These are phyloP conservation scores for Malus fusca DNA, from an alignment of 306 rosid genomes.

Conservation along the genomic window DNA sequence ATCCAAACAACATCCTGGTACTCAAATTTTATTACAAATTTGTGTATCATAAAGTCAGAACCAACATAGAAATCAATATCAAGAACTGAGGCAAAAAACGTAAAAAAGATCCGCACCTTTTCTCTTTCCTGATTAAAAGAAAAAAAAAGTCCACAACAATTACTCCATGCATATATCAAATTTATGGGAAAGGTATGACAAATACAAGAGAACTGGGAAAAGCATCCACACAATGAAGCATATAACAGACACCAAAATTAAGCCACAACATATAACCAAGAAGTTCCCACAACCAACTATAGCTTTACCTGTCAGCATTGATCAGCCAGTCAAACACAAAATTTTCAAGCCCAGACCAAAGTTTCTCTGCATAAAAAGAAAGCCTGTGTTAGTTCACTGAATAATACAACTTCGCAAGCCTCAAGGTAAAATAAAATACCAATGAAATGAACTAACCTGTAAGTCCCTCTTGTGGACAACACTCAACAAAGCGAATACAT, in stretches of 20 bases:
- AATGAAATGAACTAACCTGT: constrained; percentile 52
- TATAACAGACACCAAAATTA: background rate
- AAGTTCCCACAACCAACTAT: constrained; percentile 9
- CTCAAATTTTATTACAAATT: background rate
- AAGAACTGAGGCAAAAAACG: background rate
- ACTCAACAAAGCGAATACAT: constrained; percentile 95
- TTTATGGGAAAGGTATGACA: background rate
- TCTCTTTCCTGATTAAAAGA: background rate
- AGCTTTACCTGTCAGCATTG: constrained; percentile 85
- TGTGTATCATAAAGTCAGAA: background rate
- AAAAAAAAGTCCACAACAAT: background rate
- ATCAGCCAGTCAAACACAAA: constrained; percentile 98
- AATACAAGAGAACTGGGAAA: background rate
- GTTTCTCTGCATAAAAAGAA: constrained; percentile 60
- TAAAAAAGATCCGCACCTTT: background rate
- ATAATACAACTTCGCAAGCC: background rate
- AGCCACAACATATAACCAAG: background rate
- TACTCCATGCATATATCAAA: background rate
- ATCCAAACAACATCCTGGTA: background rate
- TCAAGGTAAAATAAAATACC: background rate
- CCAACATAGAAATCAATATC: background rate
- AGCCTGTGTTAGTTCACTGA: background rate
- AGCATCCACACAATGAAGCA: background rate
- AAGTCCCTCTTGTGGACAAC: constrained; percentile 99
- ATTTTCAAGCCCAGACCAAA: constrained; percentile 99